Evolutionary conservation across 306 rosid genomes (phyloP), one percentile per base, ranked within the genome.

Genomic region (Mimosa bimucronata): DNA sequence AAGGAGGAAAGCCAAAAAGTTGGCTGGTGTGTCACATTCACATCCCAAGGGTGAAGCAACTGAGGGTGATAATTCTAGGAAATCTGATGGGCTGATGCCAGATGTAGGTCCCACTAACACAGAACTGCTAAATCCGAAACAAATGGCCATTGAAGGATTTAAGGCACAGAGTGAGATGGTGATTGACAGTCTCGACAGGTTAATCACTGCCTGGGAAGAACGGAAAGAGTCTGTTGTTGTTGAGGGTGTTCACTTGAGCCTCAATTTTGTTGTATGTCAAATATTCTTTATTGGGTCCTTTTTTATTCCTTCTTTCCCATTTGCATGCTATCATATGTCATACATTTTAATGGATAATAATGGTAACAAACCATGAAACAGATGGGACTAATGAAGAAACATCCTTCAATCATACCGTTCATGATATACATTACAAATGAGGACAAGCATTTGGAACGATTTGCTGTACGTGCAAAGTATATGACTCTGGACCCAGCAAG

Each of bases 161-260:
- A 95, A 95, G 85, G 98, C 98, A 5, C 98, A 95, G 84, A 92
- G 98, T 84, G 98, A 95, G 86, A 95, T 95, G 98, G 98, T 95
- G 72, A 92, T 95, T 73, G 98, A 95, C 89, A 95, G 98, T 91
- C 98, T 95, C 80, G 98, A 95, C 86, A 90, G 98, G 80, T 84
- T 95, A 77, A 95, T 95, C 76, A 95, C 98, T 70, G 88, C 94
- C 30, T 95, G 98, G 98, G 98, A 95, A 91, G 98, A 92, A 71
- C 87, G 97, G 74, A 95, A 91, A 79, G 92, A 95, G 77, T 95
- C 98, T 0, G 98, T 95, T 31, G 90, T 95, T 37, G 98, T 95
- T 26, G 98, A 95, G 91, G 98, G 98, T 66, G 98, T 95, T 87
- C 98, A 95, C 84, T 73, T 95, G 86, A 95, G 98, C 86, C 96